phyloP scores from a whole-genome alignment of 2,329 filamentous ascomycete species.

The Ramichloridium luteum region DNA sequence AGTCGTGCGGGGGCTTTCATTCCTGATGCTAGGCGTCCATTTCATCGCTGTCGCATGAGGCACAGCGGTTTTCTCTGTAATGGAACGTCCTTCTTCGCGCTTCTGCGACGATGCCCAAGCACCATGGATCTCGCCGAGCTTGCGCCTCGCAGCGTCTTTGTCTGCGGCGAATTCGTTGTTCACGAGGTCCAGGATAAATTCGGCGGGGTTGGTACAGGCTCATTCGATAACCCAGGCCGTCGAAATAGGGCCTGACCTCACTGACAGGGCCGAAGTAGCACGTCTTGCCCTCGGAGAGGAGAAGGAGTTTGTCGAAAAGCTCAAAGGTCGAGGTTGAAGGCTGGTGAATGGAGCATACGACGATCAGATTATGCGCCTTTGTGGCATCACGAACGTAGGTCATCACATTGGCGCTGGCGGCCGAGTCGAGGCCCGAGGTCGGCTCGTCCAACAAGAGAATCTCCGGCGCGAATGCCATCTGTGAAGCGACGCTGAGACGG shows the following conservation, averaged over 20 bases:
- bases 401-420: constrained; percentile 58
- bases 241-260: constrained; percentile 42
- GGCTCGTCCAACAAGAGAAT: constrained; percentile 70
- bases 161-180: constrained; percentile 56
- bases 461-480: constrained; percentile 62
- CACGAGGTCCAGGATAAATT: constrained; percentile 62
- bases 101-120: constrained; percentile 34
- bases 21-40: no score
- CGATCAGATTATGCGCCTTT: constrained; percentile 49
- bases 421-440: constrained; percentile 66
- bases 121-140: constrained; percentile 37
- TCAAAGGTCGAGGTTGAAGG: constrained; percentile 62
- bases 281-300: constrained; percentile 54
- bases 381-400: constrained; percentile 52
- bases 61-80: constrained; percentile 10
- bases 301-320: constrained; percentile 60
- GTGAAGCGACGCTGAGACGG: constrained; percentile 62
- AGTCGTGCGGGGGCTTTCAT: constrained; percentile 12
- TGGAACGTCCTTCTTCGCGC: neutral
- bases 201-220: constrained; percentile 60
- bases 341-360: constrained; percentile 69
- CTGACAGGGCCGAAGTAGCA: constrained; percentile 55
- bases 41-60: no score
- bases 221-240: constrained; percentile 62
- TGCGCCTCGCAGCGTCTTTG: constrained; percentile 27